Evolutionary conservation across 2,329 filamentous ascomycete species (phyloP), one percentile per base, ranked within the genome.

Genomic region (Atkinsonella hypoxylon): DNA sequence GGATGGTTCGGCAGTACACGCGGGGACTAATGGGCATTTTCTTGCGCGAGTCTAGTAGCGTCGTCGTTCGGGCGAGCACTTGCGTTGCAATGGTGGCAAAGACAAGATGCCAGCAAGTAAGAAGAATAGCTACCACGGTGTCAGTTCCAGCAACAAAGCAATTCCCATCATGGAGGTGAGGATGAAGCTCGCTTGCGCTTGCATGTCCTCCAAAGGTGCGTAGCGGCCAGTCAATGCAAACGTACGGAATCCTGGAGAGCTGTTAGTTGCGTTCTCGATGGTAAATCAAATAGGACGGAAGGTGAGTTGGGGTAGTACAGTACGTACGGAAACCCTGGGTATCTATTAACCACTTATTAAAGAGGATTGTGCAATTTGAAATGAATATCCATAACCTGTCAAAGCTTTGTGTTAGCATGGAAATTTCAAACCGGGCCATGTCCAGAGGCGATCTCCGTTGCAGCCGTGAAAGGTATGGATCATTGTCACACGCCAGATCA

Each of bases 281-380:
- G 10, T 8, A 22, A 22, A 32, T 11, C 6, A 32, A 15, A 12
- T 4, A n/a, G 40, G 41, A 17, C 3, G n/a, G 20, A n/a, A n/a
- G 15, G 32, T 10, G 31, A 15, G 26, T 13, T 31, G 17, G 10
- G 5, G n/a, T 7, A 40, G 8, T 49, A 58, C 58, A 40, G 8
- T 49, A 58, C 58, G 47, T 56, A 60, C 58, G 57, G 31, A 59
- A 60, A 49, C 55, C 58, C 56, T 40, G 46, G 11, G 44, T 49
- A 63, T 87, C 81, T 53, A 95, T 77, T 47, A 95, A 80, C 79
- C 85, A 90, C 72, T 95, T 95, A 76, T 95, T 95, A 76, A 94
- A 94, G 54, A 95, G 72, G 63, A 95, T 94, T 54, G 90, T 89
- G 60, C 80, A 75, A 57, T 88, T 91, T 60, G 87, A 93, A 64